Base-by-base conservation (phyloP, 495 filamentous ascomycete species). In the Aspergillus panamensis region DNA sequence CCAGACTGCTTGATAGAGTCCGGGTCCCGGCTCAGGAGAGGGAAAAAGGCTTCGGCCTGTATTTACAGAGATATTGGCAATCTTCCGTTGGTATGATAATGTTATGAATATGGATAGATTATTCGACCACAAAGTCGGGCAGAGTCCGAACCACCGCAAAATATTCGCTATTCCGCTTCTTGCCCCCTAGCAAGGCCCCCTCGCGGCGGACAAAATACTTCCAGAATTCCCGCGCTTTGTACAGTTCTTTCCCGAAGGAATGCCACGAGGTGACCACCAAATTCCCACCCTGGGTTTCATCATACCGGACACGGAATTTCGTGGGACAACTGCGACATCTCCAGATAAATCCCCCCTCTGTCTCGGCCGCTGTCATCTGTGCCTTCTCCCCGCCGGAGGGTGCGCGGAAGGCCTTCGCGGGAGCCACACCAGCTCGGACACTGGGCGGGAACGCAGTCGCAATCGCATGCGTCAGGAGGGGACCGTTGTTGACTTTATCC, bases 101-200 rank as follows among this genome's bases (percentile, higher is more conserved):
- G 1, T 35, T 8, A 39, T 39, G 10, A 39, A 39, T 39, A n/a
- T n/a, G n/a, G n/a, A n/a, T 21, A 29, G 14, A 12, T 47, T 8
- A 44, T 21, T 44, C 39, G 2, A 55, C 17, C 29, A 1, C n/a
- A 40, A 56, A 56, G n/a, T 56, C 44, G 13, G 53, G 53, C 3
- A 56, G 4, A 29, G 31, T 48, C 19, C 20, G 48, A 1, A 7
- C 21, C 14, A 19, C n/a, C 14, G 16, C 20, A 31, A 19, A 48
- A 44, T 31, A 59, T 29, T 59, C 57, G 17, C 57, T 53, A 48
- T 59, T 59, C 21, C 49, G 39, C 49, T 59, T 53, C 57, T 35
- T 48, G 0, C 40, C 16, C 10, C 49, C 49, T 6, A 59, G 32
- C 6, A 16, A 30, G 7, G 16, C 29, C 12, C 42, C 57, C 16